Evolutionary conservation across 2,329 filamentous ascomycete species (phyloP), one percentile per base, ranked within the genome.

Genomic region (Canariomyces notabilis): DNA sequence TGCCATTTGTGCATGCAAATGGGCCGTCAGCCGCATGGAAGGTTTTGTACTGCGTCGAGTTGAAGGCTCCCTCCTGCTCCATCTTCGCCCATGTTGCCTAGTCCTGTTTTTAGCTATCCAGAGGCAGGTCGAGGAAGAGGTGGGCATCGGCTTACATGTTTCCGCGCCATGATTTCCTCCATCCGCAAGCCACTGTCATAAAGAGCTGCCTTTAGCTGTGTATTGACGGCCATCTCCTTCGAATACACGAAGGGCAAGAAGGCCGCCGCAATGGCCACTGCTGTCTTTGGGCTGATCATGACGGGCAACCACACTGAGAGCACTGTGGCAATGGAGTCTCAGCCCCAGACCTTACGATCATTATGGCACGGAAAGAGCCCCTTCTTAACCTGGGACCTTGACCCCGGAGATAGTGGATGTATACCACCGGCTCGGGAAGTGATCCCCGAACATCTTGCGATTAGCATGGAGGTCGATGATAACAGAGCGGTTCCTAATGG

Each of bases 1-100:
- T 56, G 3, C 73, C 73, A 18, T 71, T 60, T 7, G 64, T 59
- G 52, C 73, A 76, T 6, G 51, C 49, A 5, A 64, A 50, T 19
- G 41, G 49, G 36, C 50, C 53, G 16, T 43, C 48, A 4, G 38
- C 42, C 5, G 42, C 38, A 22, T 37, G 46, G 3, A 50, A 45
- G 16, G 50, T 46, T 35, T 44, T 46, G 49, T 54, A 55, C 22
- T 53, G 47, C 4, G 32, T 34, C 4, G 53, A 52, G 46, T 55
- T 45, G 32, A 52, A 52, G 9, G 37, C 44, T 5, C 52, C 53
- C 9, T 37, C 26, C 2, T 26, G 36, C 19, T 35, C 36, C 32
- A 55, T 37, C 9, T 49, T 39, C 4, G 38, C 36, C 53, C 53
- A 56, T 16, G 49, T 44, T 43, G 26, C 21, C 52, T 53, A 26